These are phyloP conservation scores for Chenopodium quinoa DNA, from an alignment of 148 eudicot species.

Conservation along the genomic window DNA sequence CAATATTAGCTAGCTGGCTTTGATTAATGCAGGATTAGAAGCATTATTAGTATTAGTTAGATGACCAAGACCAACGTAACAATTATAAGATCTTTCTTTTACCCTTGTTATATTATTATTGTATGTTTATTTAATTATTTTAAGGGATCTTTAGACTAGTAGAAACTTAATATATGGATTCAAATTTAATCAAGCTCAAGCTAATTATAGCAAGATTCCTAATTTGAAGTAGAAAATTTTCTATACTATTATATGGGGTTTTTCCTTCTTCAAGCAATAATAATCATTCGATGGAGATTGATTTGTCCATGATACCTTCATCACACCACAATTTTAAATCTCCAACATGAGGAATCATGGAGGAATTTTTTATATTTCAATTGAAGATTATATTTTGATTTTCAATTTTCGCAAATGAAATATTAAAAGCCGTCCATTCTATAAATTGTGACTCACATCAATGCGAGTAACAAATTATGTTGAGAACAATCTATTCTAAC, in stretches of 20 bases:
- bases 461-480: no score
- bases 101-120: no score
- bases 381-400: no score
- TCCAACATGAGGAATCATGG: no score
- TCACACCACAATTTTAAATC: no score
- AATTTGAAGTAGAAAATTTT: background rate
- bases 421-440: no score
- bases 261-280: background rate
- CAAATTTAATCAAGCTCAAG: background rate
- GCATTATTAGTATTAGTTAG: constrained; percentile 17
- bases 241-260: background rate
- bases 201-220: background rate
- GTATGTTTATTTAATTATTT: background rate
- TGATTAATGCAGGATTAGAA: constrained; percentile 5
- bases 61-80: constrained; percentile 5
- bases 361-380: no score
- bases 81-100: background rate
- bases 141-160: background rate
- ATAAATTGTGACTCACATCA: no score
- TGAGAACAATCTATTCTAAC: no score
- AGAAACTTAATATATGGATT: background rate
- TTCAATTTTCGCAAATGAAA: no score
- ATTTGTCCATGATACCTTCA: no score
- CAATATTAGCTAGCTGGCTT: constrained; percentile 11
- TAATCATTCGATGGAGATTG: background rate